A percentile compares a stretch with the other conserved stretches of the same genome.
Evolutionary conservation across 352 stramenopile genomes (phyloP).

Genomic region (Pythium angustatum): DNA sequence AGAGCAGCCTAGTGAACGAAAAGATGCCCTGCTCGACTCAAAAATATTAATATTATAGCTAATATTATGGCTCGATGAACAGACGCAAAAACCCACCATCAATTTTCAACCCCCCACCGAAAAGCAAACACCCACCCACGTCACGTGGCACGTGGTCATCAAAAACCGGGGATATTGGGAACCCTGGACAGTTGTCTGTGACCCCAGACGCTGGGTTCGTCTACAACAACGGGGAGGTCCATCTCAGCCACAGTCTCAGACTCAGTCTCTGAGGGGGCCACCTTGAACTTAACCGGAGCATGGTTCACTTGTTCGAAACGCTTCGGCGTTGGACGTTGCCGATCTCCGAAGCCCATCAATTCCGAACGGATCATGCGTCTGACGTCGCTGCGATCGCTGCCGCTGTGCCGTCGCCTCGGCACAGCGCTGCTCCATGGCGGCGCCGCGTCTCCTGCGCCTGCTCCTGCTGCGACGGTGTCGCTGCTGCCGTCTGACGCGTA

Average conservation of each 20-base stretch:
- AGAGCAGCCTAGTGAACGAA: too few species aligned
- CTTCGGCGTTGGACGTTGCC: background rate
- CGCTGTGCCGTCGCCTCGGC: background rate
- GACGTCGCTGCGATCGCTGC: background rate
- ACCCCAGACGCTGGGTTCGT: background rate
- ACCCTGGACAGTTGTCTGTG: too few species aligned
- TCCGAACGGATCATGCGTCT: background rate
- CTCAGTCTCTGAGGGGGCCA: background rate
- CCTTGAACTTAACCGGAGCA: background rate
- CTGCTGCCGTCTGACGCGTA: slow-evolving; percentile 21
- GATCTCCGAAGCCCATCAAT: too few species aligned
- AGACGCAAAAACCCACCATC: too few species aligned
- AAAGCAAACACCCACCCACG: too few species aligned
- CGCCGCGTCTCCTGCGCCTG: background rate
- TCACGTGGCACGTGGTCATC: background rate
- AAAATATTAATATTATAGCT: too few species aligned
- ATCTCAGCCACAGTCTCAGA: background rate
- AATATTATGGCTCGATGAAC: too few species aligned
- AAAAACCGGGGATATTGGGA: too few species aligned
- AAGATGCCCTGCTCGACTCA: too few species aligned
- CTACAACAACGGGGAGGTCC: background rate
- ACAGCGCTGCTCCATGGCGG: slow-evolving; percentile 9
- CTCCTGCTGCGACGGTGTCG: background rate
- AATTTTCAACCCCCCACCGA: too few species aligned
- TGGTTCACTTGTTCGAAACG: background rate